Conservation (phyloP, 306 rosid species). For the Myrica gale region DNA sequence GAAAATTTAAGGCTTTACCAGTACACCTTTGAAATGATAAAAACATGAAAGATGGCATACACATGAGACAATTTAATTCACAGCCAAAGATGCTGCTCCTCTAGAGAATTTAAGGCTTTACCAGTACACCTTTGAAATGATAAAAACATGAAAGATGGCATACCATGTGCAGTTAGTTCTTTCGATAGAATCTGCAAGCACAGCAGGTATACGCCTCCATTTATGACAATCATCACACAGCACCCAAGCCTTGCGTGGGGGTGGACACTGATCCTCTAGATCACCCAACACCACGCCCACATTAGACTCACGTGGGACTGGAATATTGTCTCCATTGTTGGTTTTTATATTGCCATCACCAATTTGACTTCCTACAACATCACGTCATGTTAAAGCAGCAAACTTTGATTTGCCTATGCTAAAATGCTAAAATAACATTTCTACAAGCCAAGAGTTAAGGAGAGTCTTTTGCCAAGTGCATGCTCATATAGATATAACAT, state of each 20-base stretch:
- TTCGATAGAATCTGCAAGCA: conserved; percentile 76
- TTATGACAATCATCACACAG: conserved; percentile 90
- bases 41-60: conserved; percentile 42
- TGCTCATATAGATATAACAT: conserved; percentile 14
- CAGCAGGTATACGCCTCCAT: conserved; percentile 94
- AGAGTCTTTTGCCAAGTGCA: background rate
- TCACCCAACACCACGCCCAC: conserved; percentile 40
- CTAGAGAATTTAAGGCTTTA: conserved; percentile 8
- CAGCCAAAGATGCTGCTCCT: conserved; percentile 11
- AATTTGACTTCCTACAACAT: conserved; percentile 43
- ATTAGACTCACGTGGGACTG: conserved; percentile 34
- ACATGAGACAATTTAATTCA: conserved; percentile 2
- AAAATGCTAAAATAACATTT: conserved; percentile 14
- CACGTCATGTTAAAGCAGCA: conserved; percentile 31
- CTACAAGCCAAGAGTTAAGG: conserved; percentile 22
- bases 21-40: conserved; percentile 8
- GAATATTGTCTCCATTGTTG: conserved; percentile 31
- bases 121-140: conserved; percentile 6
- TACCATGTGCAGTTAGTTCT: conserved; percentile 89
- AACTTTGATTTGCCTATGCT: conserved; percentile 18
- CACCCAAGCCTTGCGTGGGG: conserved; percentile 84
- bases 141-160: conserved; percentile 16
- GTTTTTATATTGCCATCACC: conserved; percentile 43
- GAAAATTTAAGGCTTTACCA: conserved; percentile 5
- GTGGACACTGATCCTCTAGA: conserved; percentile 49